A percentile compares a stretch with the other conserved stretches of the same genome.
phyloP scores from a whole-genome alignment of 805 yeast species.

The Cyberlindnera saturnus region DNA sequence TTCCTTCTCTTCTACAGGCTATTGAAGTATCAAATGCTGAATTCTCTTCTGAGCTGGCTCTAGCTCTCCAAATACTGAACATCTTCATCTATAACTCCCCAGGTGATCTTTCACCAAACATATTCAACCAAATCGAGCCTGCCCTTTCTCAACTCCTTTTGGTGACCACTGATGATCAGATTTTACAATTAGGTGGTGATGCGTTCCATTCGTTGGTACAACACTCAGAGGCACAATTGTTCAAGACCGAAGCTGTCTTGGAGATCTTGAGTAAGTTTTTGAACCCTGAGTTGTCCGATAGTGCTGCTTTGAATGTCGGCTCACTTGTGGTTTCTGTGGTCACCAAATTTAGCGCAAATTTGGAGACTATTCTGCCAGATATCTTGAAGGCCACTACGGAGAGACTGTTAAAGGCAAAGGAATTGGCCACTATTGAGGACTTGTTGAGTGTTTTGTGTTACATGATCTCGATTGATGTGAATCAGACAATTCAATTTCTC shows the following conservation, averaged over 20 bases:
- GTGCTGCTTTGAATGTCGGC: conserved; percentile 77
- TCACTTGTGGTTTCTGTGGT: conserved; percentile 54
- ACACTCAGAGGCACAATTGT: conserved; percentile 23
- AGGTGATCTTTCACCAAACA: conserved; percentile 29
- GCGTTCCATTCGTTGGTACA: conserved; percentile 56
- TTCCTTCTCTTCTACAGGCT: conserved; percentile 44
- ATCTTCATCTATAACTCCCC: conserved; percentile 44
- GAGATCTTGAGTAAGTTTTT: conserved; percentile 62
- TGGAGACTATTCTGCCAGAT: conserved; percentile 17
- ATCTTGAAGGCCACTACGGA: conserved; percentile 52
- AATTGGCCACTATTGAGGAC: conserved; percentile 70
- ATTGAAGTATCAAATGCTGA: conserved; percentile 30
- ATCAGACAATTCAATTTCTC: conserved; percentile 58
- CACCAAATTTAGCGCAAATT: conserved; percentile 38
- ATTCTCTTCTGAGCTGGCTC: conserved; percentile 54
- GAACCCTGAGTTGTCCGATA: conserved; percentile 65
- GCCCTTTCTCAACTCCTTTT: conserved; percentile 26
- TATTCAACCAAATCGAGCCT: conserved; percentile 41
- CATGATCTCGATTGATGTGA: conserved; percentile 56
- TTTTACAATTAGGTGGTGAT: conserved; percentile 73
- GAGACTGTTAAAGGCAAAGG: conserved; percentile 60
- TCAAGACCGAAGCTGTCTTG: conserved; percentile 35
- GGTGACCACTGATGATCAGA: conserved; percentile 62
- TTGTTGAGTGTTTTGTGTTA: conserved; percentile 71
- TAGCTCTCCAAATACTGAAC: conserved; percentile 50